These are phyloP conservation scores for Protoeuglena noctilucae DNA, from an alignment of 139 green algal genomes.

Conservation along the genomic window DNA sequence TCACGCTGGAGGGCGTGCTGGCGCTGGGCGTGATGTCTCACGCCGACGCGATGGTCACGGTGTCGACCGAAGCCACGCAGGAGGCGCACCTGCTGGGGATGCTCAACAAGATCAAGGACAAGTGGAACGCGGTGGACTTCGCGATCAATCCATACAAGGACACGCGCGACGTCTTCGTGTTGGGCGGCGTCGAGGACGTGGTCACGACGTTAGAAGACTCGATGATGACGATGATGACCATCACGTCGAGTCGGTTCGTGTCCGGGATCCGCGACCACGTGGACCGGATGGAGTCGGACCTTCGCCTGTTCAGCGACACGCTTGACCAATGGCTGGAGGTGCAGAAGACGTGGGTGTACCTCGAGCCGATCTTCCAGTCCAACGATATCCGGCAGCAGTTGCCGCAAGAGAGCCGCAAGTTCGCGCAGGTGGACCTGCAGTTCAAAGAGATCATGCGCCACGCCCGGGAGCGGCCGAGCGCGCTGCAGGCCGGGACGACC, in stretches of 20 bases:
- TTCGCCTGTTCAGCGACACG: constrained; percentile 18
- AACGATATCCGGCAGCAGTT: constrained; percentile 73
- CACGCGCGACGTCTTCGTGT: constrained; percentile 63
- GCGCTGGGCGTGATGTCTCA: constrained; percentile 34
- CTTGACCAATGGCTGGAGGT: constrained; percentile 27
- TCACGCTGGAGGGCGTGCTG: constrained; percentile 40
- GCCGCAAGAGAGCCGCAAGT: constrained; percentile 48
- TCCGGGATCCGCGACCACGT: constrained; percentile 49
- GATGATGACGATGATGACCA: constrained; percentile 72
- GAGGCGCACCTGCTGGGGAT: constrained; percentile 59
- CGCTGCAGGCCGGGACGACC: constrained; percentile 30
- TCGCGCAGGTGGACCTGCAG: constrained; percentile 58
- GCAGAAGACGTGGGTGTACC: constrained; percentile 78
- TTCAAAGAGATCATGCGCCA: constrained; percentile 59
- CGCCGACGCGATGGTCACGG: constrained; percentile 31
- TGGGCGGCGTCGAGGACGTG: constrained; percentile 61
- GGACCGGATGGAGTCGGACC: constrained; percentile 42
- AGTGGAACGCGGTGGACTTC: constrained; percentile 63
- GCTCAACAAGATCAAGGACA: constrained; percentile 45
- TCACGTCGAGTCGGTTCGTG: constrained; percentile 55
- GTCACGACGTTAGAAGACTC: constrained; percentile 57
- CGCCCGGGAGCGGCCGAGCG: constrained; percentile 58
- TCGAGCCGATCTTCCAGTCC: constrained; percentile 69
- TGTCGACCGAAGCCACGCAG: constrained; percentile 59
- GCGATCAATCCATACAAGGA: constrained; percentile 63